Evolutionary conservation across 768 basidiomycete species (phyloP), one percentile per base, ranked within the genome.

Genomic region (Boletus edulis): DNA sequence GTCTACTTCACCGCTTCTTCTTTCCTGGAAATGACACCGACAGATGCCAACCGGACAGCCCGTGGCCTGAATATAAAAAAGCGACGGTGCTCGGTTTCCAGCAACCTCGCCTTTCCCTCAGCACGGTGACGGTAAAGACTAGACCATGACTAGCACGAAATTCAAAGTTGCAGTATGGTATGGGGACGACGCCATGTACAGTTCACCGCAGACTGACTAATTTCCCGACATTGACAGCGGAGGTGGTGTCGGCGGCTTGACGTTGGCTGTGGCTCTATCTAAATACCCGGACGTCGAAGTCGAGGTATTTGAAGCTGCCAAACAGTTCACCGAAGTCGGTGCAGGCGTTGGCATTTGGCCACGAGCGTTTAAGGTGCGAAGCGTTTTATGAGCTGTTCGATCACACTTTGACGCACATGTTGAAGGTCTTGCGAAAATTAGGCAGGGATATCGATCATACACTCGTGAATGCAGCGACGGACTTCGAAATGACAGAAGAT

Each of bases 301-400:
- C 38, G 76, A 80, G 49, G 67, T 86, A 24, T 86, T 78, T 54
- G 84, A 86, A 70, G 76, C 73, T 13, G 77, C 82, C 29, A 61
- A 65, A 39, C 67, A 76, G 49, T 75, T 84, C 41, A 68, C 75
- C 24, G 84, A 84, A 66, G 40, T 84, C 24, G 84, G 84, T n/a
- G 83, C 83, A 17, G 84, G 84, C n/a, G 75, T 86, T 50, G 81
- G 80, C 5, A 62, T 72, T 35, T 78, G 74, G 76, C 72, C 70
- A 15, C 68, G 77, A 17, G 57, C 20, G 38, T 48, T 71, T 61
- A 54, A 62, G 71, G 73, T 71, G 8, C 13, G 11, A 0, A 5
- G 14, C 8, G 2, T 24, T 35, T 39, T 15, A 1, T 24, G 20
- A 31, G 2, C 11, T 43, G 7, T 3, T 42, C 8, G 14, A 42